Percentiles rank a stretch among this genome's conserved stretches.
Conservation (phyloP, 2,329 filamentous ascomycete genomes). For the Pseudocercospora macadamiae region DNA sequence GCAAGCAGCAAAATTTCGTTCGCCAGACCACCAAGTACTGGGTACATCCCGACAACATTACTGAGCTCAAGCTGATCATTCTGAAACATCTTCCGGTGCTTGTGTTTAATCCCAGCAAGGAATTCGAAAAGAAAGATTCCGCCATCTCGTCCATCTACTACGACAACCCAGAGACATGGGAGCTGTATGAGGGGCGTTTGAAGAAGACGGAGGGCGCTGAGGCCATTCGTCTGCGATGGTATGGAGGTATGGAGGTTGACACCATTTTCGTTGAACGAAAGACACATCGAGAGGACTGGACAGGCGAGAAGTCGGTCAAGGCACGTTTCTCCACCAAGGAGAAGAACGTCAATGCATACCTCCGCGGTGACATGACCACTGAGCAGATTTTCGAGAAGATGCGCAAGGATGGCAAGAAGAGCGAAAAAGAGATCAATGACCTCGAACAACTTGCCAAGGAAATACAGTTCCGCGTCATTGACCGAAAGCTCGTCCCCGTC, state of each 20-base stretch:
- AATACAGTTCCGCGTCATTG: slow-evolving; percentile 89
- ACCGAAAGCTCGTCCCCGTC: slow-evolving; percentile 83
- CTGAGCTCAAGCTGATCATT: slow-evolving; percentile 95
- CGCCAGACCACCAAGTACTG: slow-evolving; percentile 99
- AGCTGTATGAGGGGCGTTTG: slow-evolving; percentile 88
- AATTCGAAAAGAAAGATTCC: slow-evolving; percentile 86
- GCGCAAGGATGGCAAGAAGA: slow-evolving; percentile 91
- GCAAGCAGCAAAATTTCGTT: slow-evolving; percentile 91
- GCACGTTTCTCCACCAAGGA: slow-evolving; percentile 94
- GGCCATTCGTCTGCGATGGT: slow-evolving; percentile 95
- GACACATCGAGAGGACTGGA: slow-evolving; percentile 98
- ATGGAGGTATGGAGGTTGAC: slow-evolving; percentile 92
- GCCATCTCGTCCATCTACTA: slow-evolving; percentile 99
- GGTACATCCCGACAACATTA: slow-evolving; percentile 98
- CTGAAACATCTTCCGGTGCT: slow-evolving; percentile 95
- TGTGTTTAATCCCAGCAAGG: slow-evolving; percentile 96
- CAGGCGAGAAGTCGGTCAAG: slow-evolving; percentile 98
- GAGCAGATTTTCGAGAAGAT: slow-evolving; percentile 94
- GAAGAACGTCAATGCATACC: slow-evolving; percentile 92
- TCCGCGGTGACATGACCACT: slow-evolving; percentile 81
- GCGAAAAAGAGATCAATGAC: slow-evolving; percentile 85
- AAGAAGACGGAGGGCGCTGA: slow-evolving; percentile 99
- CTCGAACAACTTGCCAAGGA: slow-evolving; percentile 88
- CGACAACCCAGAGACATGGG: slow-evolving; percentile 92
- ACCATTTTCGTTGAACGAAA: slow-evolving; percentile 97